These are phyloP conservation scores for apple (Malus domestica) DNA, from an alignment of 306 rosid species.

Conservation along the genomic window DNA sequence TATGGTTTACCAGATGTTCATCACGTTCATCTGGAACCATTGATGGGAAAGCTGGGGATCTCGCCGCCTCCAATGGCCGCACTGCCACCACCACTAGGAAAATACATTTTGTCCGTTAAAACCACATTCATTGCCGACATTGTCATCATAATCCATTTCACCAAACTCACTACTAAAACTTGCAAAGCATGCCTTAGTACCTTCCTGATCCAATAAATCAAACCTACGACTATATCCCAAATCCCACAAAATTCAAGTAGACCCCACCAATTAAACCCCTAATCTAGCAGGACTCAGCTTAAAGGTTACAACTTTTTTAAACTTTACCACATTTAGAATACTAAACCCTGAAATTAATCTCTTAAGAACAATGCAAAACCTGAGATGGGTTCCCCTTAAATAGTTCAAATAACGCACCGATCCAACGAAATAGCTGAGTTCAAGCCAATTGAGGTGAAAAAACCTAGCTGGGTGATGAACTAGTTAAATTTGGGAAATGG, in stretches of 20 bases:
- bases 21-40: conserved; percentile 88
- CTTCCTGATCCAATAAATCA: conserved; percentile 31
- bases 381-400: background rate
- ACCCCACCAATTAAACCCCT: conserved; percentile 28
- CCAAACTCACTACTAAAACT: conserved; percentile 28
- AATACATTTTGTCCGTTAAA: conserved; percentile 68
- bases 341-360: background rate
- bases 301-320: conserved; percentile 20
- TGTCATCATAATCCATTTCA: conserved; percentile 58
- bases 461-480: background rate
- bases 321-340: conserved; percentile 12
- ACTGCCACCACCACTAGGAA: conserved; percentile 32
- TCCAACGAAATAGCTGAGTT: conserved; percentile 5
- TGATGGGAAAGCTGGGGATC: conserved; percentile 59
- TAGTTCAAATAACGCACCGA: conserved; percentile 9
- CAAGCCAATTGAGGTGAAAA: background rate
- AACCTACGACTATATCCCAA: background rate
- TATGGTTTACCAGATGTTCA: background rate
- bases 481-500: conserved; percentile 42
- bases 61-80: conserved; percentile 35
- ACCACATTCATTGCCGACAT: conserved; percentile 84
- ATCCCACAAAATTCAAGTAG: conserved; percentile 22
- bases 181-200: conserved; percentile 43
- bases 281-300: conserved; percentile 22
- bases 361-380: conserved; percentile 11